A percentile compares a stretch with the other conserved stretches of the same genome.
phyloP scores from a whole-genome alignment of 2,329 filamentous ascomycete species.

The Onygena corvina region DNA sequence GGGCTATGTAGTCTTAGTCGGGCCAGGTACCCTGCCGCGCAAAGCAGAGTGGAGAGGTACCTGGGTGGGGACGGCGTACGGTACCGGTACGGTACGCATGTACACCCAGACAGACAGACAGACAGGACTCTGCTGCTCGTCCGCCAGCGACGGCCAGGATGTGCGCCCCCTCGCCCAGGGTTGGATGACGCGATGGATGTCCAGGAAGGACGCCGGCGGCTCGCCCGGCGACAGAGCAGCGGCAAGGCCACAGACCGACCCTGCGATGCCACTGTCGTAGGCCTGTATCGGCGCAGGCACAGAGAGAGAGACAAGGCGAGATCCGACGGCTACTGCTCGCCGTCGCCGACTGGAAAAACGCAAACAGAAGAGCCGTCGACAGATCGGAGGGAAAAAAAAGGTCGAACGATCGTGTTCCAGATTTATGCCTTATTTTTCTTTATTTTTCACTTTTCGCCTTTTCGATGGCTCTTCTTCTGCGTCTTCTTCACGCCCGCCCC shows the following conservation, averaged over 20 bases:
- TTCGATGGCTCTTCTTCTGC: not conserved
- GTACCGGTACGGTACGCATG: no score
- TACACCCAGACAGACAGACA: no score
- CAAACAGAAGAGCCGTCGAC: not conserved
- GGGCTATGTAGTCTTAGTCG: not conserved
- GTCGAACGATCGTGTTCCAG: not conserved
- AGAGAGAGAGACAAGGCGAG: not conserved
- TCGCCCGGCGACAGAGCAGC: no score
- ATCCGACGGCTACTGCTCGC: no score
- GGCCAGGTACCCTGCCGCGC: slow-evolving; percentile 5
- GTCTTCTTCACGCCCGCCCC: no score
- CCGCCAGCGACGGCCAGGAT: no score
- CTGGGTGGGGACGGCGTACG: not conserved
- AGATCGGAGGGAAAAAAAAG: not conserved
- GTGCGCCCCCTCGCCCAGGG: no score
- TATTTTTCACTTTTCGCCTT: not conserved
- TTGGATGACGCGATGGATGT: no score
- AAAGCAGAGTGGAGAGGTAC: slow-evolving; percentile 4
- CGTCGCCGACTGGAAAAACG: not conserved
- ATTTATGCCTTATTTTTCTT: not conserved
- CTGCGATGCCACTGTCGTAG: not conserved
- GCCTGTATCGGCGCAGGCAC: not conserved
- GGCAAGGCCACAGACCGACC: no score
- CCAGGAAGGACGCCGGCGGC: no score
- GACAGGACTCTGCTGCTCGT: no score